These are phyloP conservation scores for Fusarium falciforme DNA, from an alignment of 2,329 filamentous ascomycete genomes.

Conservation along the genomic window DNA sequence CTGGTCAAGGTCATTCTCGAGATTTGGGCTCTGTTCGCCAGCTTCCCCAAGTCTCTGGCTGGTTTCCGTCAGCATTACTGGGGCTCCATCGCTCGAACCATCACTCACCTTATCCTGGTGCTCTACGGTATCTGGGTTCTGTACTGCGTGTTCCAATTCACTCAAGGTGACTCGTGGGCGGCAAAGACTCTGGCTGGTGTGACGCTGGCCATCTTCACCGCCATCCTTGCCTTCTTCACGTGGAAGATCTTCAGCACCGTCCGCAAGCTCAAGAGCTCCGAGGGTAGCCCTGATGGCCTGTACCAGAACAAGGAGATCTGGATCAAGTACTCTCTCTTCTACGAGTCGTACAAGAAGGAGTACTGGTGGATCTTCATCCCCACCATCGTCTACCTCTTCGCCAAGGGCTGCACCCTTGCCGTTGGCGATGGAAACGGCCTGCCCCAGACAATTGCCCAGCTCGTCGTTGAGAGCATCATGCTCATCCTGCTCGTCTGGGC, in stretches of 20 bases:
- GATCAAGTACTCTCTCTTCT: slow-evolving; percentile 97
- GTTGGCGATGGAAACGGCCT: slow-evolving; percentile 87
- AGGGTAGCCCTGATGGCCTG: slow-evolving; percentile 78
- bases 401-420: slow-evolving; percentile 87
- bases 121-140: slow-evolving; percentile 96
- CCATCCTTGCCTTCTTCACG: slow-evolving; percentile 82
- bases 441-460: slow-evolving; percentile 80
- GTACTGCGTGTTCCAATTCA: slow-evolving; percentile 97
- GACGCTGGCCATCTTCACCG: slow-evolving; percentile 84
- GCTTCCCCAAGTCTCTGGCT: slow-evolving; percentile 81
- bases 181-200: slow-evolving; percentile 86
- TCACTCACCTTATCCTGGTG: slow-evolving; percentile 89
- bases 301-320: slow-evolving; percentile 92
- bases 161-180: slow-evolving; percentile 91
- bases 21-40: slow-evolving; percentile 89
- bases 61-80: slow-evolving; percentile 97
- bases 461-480: slow-evolving; percentile 85
- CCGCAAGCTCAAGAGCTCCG: slow-evolving; percentile 75
- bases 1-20: slow-evolving; percentile 93
- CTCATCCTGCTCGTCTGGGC: slow-evolving; percentile 84
- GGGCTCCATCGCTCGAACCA: slow-evolving; percentile 88
- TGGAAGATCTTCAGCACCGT: slow-evolving; percentile 86
- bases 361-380: slow-evolving; percentile 99
- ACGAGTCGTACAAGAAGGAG: slow-evolving; percentile 92
- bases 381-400: slow-evolving; percentile 88